Evolutionary conservation across 768 basidiomycete genomes (phyloP), one percentile per base, ranked within the genome.

Genomic region (Flagelloscypha sp.): DNA sequence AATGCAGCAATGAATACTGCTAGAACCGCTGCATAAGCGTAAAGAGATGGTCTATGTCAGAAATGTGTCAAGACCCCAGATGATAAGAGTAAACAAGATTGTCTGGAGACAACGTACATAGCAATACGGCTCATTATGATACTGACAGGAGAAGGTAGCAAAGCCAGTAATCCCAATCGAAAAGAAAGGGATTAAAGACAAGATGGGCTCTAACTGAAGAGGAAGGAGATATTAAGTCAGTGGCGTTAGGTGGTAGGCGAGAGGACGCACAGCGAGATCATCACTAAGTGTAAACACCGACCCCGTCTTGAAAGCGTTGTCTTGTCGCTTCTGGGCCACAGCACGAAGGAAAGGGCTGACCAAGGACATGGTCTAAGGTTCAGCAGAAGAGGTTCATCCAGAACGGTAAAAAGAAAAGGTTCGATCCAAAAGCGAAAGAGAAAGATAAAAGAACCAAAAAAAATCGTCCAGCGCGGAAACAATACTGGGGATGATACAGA

Each of bases 101-200:
- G n/a, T 10, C 31, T 21, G 8, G 15, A 35, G 17, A 27, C 7
- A 20, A 57, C 76, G 35, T 45, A 80, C 79, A 68, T 39, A 37
- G 64, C 63, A 23, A 72, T 52, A 35, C 71, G 72, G 43, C 63
- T 71, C 54, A 74, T 58, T 16, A 68, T 47, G 25, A 79, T 49
- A 48, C 78, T 61, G 48, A 81, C 73, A 9, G 66, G 63, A 33
- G 76, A 71, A 27, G 74, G n/a, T 59, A 10, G 71, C 78, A 36
- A 84, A 72, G 16, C 68, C 68, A 50, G 81, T 57, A n/a, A 82
- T 59, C 22, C 81, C 83, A 27, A 76, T 67, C 43, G 68, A 71
- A 48, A 81, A 72, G 42, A 81, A 62, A 15, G 83, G 83, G 36
- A 84, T 74, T 42, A 80, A 78, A 12, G 71, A 59, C 29, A 84